Conservation (phyloP, 176 grass and related monocot genomes). For the maize (Zea mays) region Zm-B73-REFERENCE-NAM-5.0 NC_050103.1:100292501-100293000, state of each 20-base stretch:
- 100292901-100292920: too few species aligned
- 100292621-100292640: not conserved
- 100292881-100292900: too few species aligned
- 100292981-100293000: not conserved
- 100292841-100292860: not conserved
- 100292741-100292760: too few species aligned
- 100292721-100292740: too few species aligned
- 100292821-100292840: not conserved
- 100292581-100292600: not conserved
- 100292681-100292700: too few species aligned
- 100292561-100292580: not conserved
- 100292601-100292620: not conserved
- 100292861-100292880: not conserved
- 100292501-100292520: too few species aligned
- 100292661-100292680: not conserved
- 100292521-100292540: too few species aligned
- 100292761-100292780: too few species aligned
- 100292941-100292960: too few species aligned
- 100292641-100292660: not conserved
- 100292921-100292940: too few species aligned
- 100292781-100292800: not conserved
- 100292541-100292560: not conserved
- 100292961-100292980: not conserved
- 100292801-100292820: not conserved
- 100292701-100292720: too few species aligned